Evolutionary conservation across 2,329 filamentous ascomycete genomes (phyloP), one percentile per base, ranked within the genome.

Genomic region (Calonectria honghensis): DNA sequence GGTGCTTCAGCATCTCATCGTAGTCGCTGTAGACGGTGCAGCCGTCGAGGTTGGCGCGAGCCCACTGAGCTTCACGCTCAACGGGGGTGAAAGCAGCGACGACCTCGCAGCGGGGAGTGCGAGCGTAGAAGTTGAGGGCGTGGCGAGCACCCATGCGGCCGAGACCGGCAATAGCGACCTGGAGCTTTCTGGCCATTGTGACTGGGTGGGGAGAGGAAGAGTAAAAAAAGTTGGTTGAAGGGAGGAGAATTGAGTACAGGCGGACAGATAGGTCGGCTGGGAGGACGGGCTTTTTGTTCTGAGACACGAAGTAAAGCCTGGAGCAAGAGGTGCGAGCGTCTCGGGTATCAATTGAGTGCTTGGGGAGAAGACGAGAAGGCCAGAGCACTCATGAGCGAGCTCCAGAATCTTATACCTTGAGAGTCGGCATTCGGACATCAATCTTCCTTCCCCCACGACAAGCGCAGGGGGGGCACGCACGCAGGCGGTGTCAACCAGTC

Each of bases 71-170:
- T 45, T 81, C 79, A 64, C 79, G 76, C 27, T 78, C 77, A 5
- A 77, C 73, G 35, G 79, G 79, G 50, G 78, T 81, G 35, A 81
- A 81, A 50, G 76, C 79, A n/a, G 79, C 79, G 2, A 80, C 78
- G 41, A 81, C 78, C 66, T 81, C 73, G 50, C 76, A 76, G 9
- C 79, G 79, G 24, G 79, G 79, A 24, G 78, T 79, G 50, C 78
- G 64, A 72, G 80, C 76, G 73, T 79, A 76, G 54, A 81, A 80
- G 74, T 80, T 81, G 69, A 80, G 78, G 65, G 79, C 79, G 48
- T 81, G 79, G 14, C 79, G 79, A 73, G 78, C 79, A 27, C 79
- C 79, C 79, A 81, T 81, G 24, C 79, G 79, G 39, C 79, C 79
- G 70, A 81, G 79, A 64, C 79, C 79, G 24, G 79, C 78, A 63